Conservation (phyloP, 2,329 filamentous ascomycete genomes). For the Nigrospora sphaerica region DNA sequence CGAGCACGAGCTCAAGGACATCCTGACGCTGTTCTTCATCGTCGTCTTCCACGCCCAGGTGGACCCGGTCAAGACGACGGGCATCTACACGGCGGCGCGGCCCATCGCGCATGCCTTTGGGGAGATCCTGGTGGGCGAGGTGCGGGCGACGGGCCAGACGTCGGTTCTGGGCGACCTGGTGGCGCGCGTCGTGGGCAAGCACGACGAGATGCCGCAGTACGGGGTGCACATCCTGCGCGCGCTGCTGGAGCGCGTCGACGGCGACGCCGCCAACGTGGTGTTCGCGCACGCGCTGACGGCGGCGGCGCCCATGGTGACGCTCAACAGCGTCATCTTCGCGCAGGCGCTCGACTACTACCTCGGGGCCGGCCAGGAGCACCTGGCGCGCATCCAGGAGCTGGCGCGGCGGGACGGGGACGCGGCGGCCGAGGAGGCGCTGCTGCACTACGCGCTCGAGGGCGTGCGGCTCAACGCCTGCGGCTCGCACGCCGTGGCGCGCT, state of each 20-base stretch:
- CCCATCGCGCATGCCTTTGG: background rate
- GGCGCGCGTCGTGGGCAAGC: background rate
- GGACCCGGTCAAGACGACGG: background rate
- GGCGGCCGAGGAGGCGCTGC: slow-evolving; percentile 1
- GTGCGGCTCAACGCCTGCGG: background rate
- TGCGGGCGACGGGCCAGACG: background rate
- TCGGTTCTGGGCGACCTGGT: slow-evolving; percentile 17
- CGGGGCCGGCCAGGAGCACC: background rate
- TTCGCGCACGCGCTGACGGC: slow-evolving; percentile 1
- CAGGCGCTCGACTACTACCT: slow-evolving; percentile 4
- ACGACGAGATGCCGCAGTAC: background rate
- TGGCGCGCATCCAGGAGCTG: slow-evolving; percentile 1
- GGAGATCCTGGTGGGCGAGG: slow-evolving; percentile 1
- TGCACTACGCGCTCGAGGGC: slow-evolving; percentile 4
- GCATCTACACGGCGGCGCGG: background rate
- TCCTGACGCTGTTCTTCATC: slow-evolving; percentile 21
- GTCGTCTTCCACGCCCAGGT: background rate
- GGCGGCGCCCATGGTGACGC: background rate
- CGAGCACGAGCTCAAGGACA: slow-evolving; percentile 44
- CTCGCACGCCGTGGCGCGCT: background rate
- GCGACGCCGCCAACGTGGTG: background rate
- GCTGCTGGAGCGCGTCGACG: background rate
- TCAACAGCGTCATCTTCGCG: background rate
- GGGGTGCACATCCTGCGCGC: slow-evolving; percentile 1
- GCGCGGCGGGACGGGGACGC: background rate